These are phyloP conservation scores for Tetrahymena malaccensis DNA, from an alignment of 73 alveolate species.

Conservation along the genomic window DNA sequence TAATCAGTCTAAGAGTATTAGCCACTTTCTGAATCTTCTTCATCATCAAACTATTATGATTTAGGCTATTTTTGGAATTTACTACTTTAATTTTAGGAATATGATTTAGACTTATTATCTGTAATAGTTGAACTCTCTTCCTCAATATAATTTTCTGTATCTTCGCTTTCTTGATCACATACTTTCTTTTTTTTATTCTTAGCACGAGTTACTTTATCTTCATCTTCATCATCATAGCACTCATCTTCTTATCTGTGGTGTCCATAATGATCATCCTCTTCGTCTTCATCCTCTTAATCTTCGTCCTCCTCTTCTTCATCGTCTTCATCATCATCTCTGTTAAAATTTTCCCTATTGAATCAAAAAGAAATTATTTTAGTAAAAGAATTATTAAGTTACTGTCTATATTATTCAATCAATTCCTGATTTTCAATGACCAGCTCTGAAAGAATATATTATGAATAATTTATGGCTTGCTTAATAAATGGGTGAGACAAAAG, in stretches of 20 bases:
- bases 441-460: background rate
- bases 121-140: background rate
- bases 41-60: background rate
- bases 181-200: background rate
- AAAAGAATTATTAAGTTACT: background rate
- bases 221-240: background rate
- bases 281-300: background rate
- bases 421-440: background rate
- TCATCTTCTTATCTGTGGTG: background rate
- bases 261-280: background rate
- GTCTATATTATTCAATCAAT: background rate
- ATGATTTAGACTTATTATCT: background rate
- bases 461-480: background rate
- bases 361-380: background rate
- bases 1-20: background rate
- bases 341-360: background rate
- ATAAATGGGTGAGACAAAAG: constrained; percentile 79
- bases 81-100: background rate
- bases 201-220: background rate
- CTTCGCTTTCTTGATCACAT: background rate
- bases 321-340: background rate
- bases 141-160: background rate
- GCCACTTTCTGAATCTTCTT: background rate
- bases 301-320: background rate
- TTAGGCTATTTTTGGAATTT: background rate